These are phyloP conservation scores for Fusarium stilboides DNA, from an alignment of 2,329 filamentous ascomycete species.

Conservation along the genomic window DNA sequence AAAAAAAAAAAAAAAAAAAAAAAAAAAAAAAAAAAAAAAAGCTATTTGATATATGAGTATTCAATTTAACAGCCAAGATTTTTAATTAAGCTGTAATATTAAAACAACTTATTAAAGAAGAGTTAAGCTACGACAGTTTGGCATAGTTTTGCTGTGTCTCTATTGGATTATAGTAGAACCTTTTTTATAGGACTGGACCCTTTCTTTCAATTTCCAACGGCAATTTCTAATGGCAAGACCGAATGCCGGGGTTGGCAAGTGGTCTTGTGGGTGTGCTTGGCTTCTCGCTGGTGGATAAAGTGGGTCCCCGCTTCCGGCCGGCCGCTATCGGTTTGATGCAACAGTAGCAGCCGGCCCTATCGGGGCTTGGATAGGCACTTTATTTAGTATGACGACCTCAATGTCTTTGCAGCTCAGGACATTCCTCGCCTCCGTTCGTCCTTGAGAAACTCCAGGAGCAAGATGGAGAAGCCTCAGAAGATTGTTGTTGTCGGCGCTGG, in stretches of 20 bases:
- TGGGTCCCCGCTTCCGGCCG: slow-evolving; percentile 35
- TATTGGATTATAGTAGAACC: slow-evolving; percentile 18
- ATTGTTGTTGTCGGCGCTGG: slow-evolving; percentile 91
- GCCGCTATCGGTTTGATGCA: slow-evolving; percentile 41
- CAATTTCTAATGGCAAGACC: slow-evolving; percentile 14
- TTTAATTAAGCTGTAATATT: background rate
- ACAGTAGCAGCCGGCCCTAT: slow-evolving; percentile 34
- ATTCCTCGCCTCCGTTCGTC: slow-evolving; percentile 42
- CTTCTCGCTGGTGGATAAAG: slow-evolving; percentile 17
- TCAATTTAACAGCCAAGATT: too few species aligned
- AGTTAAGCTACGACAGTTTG: background rate
- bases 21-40: too few species aligned
- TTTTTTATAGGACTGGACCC: background rate
- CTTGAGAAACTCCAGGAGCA: slow-evolving; percentile 42
- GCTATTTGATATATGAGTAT: too few species aligned
- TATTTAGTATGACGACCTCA: slow-evolving; percentile 30
- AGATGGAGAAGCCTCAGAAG: slow-evolving; percentile 69
- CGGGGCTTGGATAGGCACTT: slow-evolving; percentile 29
- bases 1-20: too few species aligned
- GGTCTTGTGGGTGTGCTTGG: slow-evolving; percentile 15
- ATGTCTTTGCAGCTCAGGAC: slow-evolving; percentile 17
- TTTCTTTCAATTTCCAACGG: slow-evolving; percentile 3
- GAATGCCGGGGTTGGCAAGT: slow-evolving; percentile 21
- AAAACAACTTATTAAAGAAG: background rate
- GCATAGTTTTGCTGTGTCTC: background rate